Percentiles rank a stretch among this genome's conserved stretches.
Evolutionary conservation across 1,139 yeast genomes (phyloP).

Genomic region (Lodderomyces theae): DNA sequence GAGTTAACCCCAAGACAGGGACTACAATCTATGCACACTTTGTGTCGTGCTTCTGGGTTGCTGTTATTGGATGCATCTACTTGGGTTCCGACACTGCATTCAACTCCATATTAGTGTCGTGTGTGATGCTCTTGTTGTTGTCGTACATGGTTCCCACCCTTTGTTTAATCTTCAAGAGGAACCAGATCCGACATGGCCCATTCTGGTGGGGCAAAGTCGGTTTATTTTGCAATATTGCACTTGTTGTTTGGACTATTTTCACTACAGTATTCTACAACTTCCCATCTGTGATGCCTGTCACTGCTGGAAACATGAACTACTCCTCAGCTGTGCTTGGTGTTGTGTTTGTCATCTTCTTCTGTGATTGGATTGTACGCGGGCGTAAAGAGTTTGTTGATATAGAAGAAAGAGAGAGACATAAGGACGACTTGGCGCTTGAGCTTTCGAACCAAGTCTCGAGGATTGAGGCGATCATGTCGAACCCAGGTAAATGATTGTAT

Average conservation of each 20-base stretch:
- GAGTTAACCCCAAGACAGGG: constrained; percentile 29
- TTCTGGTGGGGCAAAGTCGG: constrained; percentile 47
- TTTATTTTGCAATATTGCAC: constrained; percentile 18
- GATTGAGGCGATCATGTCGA: constrained; percentile 24
- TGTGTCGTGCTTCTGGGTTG: constrained; percentile 36
- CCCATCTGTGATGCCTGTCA: constrained; percentile 45
- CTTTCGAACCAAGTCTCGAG: constrained; percentile 27
- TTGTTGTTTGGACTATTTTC: constrained; percentile 41
- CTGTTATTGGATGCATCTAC: constrained; percentile 38
- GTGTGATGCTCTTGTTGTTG: constrained; percentile 34
- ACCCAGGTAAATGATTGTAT: background rate
- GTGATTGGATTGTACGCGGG: constrained; percentile 42
- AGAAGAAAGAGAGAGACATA: constrained; percentile 24
- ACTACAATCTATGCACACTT: constrained; percentile 39
- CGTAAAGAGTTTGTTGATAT: constrained; percentile 26
- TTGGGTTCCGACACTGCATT: constrained; percentile 44
- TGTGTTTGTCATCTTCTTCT: constrained; percentile 27
- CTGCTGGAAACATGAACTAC: constrained; percentile 47
- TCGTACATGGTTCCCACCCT: constrained; percentile 35
- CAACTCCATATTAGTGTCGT: constrained; percentile 39
- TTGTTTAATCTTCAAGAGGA: constrained; percentile 34
- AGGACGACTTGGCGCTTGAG: constrained; percentile 26
- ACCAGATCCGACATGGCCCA: constrained; percentile 36
- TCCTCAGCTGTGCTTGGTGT: constrained; percentile 41
- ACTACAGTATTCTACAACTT: constrained; percentile 42